A percentile compares a stretch with the other conserved stretches of the same genome.
Conservation (phyloP, 371 early-diverging fungal species). For the Saksenaea vasiformis region DNA sequence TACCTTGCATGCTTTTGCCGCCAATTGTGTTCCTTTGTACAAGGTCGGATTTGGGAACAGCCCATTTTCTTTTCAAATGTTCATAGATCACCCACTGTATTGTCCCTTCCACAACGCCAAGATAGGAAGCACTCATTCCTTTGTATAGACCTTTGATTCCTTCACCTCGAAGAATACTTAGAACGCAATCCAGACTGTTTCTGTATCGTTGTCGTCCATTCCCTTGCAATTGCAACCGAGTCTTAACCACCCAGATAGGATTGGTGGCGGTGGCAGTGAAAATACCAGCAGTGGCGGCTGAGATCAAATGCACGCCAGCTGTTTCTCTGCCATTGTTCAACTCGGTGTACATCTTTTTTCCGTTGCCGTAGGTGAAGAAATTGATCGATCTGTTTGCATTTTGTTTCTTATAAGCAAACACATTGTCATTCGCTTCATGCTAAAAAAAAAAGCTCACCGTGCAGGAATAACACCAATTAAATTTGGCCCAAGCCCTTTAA, state of each 20-base stretch:
- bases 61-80: slow-evolving; percentile 70
- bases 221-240: slow-evolving; percentile 88
- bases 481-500: slow-evolving; percentile 93
- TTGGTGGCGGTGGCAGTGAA: slow-evolving; percentile 84
- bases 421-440: neutral
- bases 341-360: slow-evolving; percentile 76
- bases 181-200: slow-evolving; percentile 77
- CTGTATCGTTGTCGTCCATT: slow-evolving; percentile 53
- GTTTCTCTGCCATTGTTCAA: slow-evolving; percentile 79
- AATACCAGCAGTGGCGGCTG: slow-evolving; percentile 86
- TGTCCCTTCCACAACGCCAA: slow-evolving; percentile 86
- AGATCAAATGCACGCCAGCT: slow-evolving; percentile 75
- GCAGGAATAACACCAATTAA: slow-evolving; percentile 93
- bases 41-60: slow-evolving; percentile 9
- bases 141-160: slow-evolving; percentile 85
- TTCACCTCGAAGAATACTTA: slow-evolving; percentile 72
- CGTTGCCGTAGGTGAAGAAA: slow-evolving; percentile 89
- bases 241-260: slow-evolving; percentile 97
- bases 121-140: slow-evolving; percentile 89
- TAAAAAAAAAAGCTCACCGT: slow-evolving; percentile 45
- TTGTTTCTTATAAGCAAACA: neutral
- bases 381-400: slow-evolving; percentile 74
- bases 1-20: slow-evolving; percentile 32
- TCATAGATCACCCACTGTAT: slow-evolving; percentile 97
- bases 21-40: slow-evolving; percentile 21